Conservation (phyloP, 352 stramenopile genomes). For the Phytopythium sindhum region DNA sequence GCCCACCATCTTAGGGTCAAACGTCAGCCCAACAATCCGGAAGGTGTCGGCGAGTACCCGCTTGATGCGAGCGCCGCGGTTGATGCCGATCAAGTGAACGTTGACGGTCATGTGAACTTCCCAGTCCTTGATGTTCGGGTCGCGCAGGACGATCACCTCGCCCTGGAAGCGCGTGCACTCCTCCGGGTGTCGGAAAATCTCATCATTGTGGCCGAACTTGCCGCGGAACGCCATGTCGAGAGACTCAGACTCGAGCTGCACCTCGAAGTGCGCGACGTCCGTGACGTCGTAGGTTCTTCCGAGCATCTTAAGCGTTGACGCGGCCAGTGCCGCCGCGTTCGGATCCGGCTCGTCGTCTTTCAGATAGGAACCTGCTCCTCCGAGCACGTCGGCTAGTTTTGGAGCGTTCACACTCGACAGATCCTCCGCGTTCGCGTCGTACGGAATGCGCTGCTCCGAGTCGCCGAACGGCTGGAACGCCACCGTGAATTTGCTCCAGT, state of each 20-base stretch:
- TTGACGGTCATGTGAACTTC: slow-evolving; percentile 36
- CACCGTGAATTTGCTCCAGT: slow-evolving; percentile 41
- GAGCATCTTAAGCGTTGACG: slow-evolving; percentile 27
- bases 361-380: background rate
- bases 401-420: slow-evolving; percentile 27
- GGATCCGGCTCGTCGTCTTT: background rate
- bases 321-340: background rate
- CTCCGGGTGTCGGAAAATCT: slow-evolving; percentile 25
- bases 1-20: slow-evolving; percentile 47
- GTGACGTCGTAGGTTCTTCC: slow-evolving; percentile 57
- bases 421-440: slow-evolving; percentile 44
- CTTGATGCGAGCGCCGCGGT: slow-evolving; percentile 45
- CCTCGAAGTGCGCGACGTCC: slow-evolving; percentile 53
- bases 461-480: slow-evolving; percentile 50
- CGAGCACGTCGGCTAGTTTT: slow-evolving; percentile 37
- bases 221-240: slow-evolving; percentile 34
- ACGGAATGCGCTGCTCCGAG: slow-evolving; percentile 37
- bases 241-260: slow-evolving; percentile 32
- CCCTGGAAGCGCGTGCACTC: slow-evolving; percentile 19
- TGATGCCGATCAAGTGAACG: slow-evolving; percentile 44
- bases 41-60: slow-evolving; percentile 60
- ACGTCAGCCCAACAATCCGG: slow-evolving; percentile 54
- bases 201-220: slow-evolving; percentile 29
- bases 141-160: slow-evolving; percentile 34
- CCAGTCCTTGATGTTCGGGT: slow-evolving; percentile 37